phyloP scores from a whole-genome alignment of 2,329 filamentous ascomycete species.

The Tolypocladium endophyticum region DNA sequence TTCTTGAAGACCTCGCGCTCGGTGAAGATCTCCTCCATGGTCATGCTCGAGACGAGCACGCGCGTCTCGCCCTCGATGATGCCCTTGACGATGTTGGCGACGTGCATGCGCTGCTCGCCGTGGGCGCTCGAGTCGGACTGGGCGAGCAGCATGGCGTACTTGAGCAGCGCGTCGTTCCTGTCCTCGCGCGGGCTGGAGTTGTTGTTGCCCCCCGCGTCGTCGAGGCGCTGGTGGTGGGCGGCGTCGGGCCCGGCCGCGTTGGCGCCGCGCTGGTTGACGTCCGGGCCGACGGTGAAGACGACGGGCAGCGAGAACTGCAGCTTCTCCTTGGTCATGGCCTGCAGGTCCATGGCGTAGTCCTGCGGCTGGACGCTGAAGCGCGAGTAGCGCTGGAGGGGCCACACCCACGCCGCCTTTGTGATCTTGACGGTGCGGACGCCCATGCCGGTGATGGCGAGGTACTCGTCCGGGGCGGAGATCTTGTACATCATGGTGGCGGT shows the following conservation, averaged over 20 bases:
- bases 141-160: conserved; percentile 73
- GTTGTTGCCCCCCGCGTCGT: conserved; percentile 2
- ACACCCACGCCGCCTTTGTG: conserved; percentile 65
- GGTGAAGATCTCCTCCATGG: conserved; percentile 85
- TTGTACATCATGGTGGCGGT: conserved; percentile 45
- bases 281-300: conserved; percentile 77
- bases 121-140: conserved; percentile 38
- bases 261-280: conserved; percentile 50
- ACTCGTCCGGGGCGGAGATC: conserved; percentile 67
- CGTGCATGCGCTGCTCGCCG: conserved; percentile 41
- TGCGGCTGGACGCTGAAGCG: conserved; percentile 60
- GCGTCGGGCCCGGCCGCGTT: conserved; percentile 17
- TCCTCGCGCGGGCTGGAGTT: conserved; percentile 37
- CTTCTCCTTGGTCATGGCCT: conserved; percentile 86
- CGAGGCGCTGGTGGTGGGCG: conserved; percentile 4
- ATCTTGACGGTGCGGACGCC: conserved; percentile 65
- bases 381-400: conserved; percentile 57
- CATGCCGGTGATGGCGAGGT: conserved; percentile 78
- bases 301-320: conserved; percentile 73
- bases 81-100: conserved; percentile 78
- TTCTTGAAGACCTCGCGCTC: conserved; percentile 68
- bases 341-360: conserved; percentile 72
- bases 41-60: conserved; percentile 76
- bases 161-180: conserved; percentile 55
- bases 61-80: conserved; percentile 85